These are phyloP conservation scores for Apiospora arundinis DNA, from an alignment of 2,329 filamentous ascomycete species.

Conservation along the genomic window DNA sequence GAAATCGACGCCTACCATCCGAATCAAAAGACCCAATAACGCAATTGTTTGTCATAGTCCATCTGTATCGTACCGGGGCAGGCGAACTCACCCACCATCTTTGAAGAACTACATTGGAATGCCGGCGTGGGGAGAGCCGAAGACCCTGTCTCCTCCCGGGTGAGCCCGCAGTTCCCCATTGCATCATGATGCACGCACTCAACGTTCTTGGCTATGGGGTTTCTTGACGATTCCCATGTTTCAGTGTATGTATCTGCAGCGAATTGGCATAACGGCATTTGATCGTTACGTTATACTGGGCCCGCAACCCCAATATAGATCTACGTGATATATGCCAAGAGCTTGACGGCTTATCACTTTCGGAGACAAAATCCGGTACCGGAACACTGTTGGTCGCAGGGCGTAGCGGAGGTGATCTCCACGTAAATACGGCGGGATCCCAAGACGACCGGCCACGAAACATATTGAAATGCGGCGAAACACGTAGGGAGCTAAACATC, in stretches of 20 bases:
- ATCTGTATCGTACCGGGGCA: neutral
- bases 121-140: slow-evolving; percentile 8
- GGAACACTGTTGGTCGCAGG: neutral
- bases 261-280: neutral
- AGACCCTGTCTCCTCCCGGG: neutral
- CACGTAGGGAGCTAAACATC: too few relatives aligned
- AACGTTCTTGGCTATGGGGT: neutral
- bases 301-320: neutral
- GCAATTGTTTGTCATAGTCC: neutral
- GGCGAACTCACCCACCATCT: neutral
- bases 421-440: neutral
- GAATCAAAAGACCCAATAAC: neutral
- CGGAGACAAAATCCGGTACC: neutral
- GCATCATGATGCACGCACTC: slow-evolving; percentile 13
- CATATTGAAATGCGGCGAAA: neutral
- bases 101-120: neutral
- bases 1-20: neutral
- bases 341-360: neutral
- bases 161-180: neutral
- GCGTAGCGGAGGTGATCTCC: neutral
- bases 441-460: neutral
- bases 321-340: neutral
- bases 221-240: neutral
- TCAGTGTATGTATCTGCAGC: neutral
- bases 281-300: neutral